Evolutionary conservation across 441 rosid species (phyloP).

Genomic region (Pelargonium fulgidum): DNA sequence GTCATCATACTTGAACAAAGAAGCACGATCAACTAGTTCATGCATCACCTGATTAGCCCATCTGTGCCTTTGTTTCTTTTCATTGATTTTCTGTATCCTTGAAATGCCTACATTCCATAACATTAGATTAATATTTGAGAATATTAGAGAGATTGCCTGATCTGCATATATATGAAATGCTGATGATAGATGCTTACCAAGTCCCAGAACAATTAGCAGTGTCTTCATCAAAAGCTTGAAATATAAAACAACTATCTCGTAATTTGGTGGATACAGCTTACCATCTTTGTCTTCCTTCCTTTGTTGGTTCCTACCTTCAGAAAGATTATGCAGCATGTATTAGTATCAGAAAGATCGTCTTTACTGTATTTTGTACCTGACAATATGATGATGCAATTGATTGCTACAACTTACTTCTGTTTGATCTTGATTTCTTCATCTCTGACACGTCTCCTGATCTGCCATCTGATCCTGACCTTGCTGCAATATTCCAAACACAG

Average conservation of each 20-base stretch:
- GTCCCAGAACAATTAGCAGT: constrained; percentile 20
- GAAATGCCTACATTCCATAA: constrained; percentile 14
- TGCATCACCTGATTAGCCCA: constrained; percentile 33
- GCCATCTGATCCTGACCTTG: neutral
- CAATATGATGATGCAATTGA: neutral
- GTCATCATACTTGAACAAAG: constrained; percentile 12
- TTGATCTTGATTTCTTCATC: neutral
- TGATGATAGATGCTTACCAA: constrained; percentile 10
- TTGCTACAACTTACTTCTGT: neutral
- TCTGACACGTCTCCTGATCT: neutral
- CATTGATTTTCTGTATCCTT: constrained; percentile 19
- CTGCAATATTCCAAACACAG: too few relatives aligned
- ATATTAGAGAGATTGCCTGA: neutral
- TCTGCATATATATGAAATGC: too few relatives aligned
- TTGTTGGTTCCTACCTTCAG: neutral
- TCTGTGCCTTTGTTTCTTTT: constrained; percentile 28
- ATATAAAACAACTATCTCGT: constrained; percentile 2
- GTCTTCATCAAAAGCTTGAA: constrained; percentile 16
- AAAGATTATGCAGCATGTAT: neutral
- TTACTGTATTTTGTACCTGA: too few relatives aligned
- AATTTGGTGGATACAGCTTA: constrained; percentile 19
- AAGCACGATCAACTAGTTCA: constrained; percentile 13
- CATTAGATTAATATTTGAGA: neutral
- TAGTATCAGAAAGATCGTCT: neutral
- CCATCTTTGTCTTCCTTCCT: neutral